phyloP scores from a whole-genome alignment of 768 basidiomycete species.

The Lactifluus hygrophoroides region DNA sequence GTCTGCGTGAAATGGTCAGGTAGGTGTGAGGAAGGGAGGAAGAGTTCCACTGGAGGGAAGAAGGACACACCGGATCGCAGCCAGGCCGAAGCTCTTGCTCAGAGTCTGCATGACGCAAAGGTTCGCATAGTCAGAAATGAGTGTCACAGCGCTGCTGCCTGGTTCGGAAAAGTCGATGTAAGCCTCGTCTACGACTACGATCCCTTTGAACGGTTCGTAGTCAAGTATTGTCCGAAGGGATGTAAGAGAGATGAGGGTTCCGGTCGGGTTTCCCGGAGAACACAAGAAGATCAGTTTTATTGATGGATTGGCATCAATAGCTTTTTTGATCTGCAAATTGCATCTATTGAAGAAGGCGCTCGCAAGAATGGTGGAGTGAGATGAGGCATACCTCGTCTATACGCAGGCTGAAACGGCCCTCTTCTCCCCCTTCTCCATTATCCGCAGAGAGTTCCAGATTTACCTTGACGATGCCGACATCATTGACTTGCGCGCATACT shows the following conservation, averaged over 20 bases:
- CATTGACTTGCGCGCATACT: conserved; percentile 93
- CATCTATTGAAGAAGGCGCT: neutral
- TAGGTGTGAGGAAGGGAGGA: neutral
- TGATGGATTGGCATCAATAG: conserved; percentile 55
- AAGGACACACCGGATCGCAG: conserved; percentile 74
- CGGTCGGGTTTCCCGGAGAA: conserved; percentile 96
- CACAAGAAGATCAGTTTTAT: conserved; percentile 93
- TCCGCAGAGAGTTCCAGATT: conserved; percentile 52
- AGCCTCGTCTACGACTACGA: conserved; percentile 93
- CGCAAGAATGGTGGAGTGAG: neutral
- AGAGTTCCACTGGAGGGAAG: neutral
- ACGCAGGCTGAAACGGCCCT: conserved; percentile 62
- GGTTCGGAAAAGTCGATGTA: conserved; percentile 87
- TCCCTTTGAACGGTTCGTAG: conserved; percentile 76
- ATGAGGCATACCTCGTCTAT: conserved; percentile 58
- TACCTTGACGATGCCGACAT: conserved; percentile 72
- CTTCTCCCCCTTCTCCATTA: conserved; percentile 64
- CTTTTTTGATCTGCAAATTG: conserved; percentile 54
- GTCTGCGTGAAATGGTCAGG: conserved; percentile 34
- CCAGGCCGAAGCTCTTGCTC: conserved; percentile 93
- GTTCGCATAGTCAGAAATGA: conserved; percentile 79
- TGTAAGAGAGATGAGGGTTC: conserved; percentile 70
- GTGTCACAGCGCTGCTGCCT: conserved; percentile 51
- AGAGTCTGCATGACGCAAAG: conserved; percentile 93
- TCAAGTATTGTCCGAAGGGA: conserved; percentile 65